These are phyloP conservation scores for Adiantum capillusveneris DNA, from an alignment of 75 land plant species.

Conservation along the genomic window DNA sequence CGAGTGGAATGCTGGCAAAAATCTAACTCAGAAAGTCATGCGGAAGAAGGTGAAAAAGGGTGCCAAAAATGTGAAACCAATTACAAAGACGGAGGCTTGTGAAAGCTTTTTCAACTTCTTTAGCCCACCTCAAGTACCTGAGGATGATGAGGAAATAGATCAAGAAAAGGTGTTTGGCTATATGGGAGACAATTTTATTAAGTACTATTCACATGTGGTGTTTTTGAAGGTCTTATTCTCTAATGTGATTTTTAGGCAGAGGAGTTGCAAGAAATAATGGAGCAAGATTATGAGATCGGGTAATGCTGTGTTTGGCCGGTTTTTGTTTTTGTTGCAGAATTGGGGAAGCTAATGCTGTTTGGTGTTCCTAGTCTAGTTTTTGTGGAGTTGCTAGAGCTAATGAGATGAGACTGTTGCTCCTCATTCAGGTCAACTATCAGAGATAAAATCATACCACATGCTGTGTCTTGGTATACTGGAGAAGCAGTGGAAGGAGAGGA, in stretches of 20 bases:
- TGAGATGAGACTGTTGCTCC: not conserved
- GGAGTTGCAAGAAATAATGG: constrained; percentile 45
- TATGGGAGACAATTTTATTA: not conserved
- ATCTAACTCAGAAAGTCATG: constrained; percentile 80
- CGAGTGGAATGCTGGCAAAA: constrained; percentile 89
- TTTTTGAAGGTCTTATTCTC: not conserved
- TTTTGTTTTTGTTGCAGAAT: not conserved
- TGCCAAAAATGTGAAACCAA: constrained; percentile 77
- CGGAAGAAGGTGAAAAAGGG: constrained; percentile 98
- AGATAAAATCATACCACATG: constrained; percentile 53
- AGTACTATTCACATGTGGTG: not conserved
- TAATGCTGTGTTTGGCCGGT: not conserved
- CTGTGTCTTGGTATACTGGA: constrained; percentile 55
- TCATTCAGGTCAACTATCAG: constrained; percentile 41
- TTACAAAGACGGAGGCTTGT: constrained; percentile 90
- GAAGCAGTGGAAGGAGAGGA: constrained; percentile 40
- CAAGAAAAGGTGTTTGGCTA: constrained; percentile 36
- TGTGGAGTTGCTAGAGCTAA: too few relatives aligned
- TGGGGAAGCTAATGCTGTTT: too few relatives aligned
- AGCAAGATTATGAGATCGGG: constrained; percentile 58
- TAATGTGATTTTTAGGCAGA: constrained; percentile 29
- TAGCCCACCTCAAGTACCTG: constrained; percentile 89
- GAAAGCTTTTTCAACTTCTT: constrained; percentile 98
- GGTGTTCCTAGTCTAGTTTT: too few relatives aligned
- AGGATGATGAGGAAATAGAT: constrained; percentile 89